Conservation (phyloP, 2,329 filamentous ascomycete genomes). For the Diaporthe vaccinii region DNA sequence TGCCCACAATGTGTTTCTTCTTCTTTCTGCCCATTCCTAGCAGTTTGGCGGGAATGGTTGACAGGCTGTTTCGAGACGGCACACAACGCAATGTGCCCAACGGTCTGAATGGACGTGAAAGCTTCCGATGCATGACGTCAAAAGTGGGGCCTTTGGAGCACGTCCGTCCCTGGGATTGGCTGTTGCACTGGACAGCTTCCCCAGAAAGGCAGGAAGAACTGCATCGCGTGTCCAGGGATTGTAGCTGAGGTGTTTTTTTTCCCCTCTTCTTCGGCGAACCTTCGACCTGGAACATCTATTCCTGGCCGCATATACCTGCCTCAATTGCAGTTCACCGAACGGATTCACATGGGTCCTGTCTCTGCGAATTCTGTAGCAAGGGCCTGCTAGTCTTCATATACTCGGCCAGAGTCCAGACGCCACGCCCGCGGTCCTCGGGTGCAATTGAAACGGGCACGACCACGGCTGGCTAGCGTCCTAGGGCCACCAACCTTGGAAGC, state of each 20-base stretch:
- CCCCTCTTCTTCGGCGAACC: neutral
- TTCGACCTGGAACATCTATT: neutral
- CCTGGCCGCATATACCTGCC: neutral
- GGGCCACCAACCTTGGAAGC: neutral
- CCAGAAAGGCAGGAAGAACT: conserved; percentile 20
- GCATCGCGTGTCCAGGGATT: neutral
- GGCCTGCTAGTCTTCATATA: neutral
- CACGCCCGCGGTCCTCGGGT: neutral
- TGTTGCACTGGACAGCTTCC: conserved; percentile 11
- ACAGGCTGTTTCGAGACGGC: neutral
- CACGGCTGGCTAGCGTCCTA: conserved; percentile 20
- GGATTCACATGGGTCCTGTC: neutral
- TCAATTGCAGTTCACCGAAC: neutral
- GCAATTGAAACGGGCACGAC: neutral
- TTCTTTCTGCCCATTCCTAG: neutral
- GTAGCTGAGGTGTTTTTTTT: neutral
- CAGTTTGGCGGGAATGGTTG: neutral
- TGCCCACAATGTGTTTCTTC: too few relatives aligned
- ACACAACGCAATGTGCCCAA: neutral
- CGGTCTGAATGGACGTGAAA: neutral
- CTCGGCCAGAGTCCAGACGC: neutral
- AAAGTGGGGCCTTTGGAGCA: neutral
- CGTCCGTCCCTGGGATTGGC: neutral
- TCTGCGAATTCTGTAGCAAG: neutral
- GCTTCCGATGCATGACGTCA: conserved; percentile 26